A percentile compares a stretch with the other conserved stretches of the same genome.
Evolutionary conservation across 2,329 filamentous ascomycete genomes (phyloP).

Genomic region (Didymella arachidicola): DNA sequence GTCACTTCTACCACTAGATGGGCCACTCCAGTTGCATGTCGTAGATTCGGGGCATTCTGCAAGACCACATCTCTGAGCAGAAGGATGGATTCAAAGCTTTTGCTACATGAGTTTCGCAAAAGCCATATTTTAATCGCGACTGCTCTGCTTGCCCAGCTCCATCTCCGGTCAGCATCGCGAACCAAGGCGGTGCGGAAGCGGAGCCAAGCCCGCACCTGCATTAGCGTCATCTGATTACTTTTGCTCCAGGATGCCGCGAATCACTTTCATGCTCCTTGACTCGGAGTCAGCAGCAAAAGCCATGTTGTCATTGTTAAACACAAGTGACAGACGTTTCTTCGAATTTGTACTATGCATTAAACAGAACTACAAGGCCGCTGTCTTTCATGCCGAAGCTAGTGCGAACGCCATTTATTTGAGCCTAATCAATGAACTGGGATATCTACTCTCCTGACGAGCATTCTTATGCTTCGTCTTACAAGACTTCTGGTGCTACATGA

Average conservation of each 20-base stretch:
- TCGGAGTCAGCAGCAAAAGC: not conserved
- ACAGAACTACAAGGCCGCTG: slow-evolving; percentile 5
- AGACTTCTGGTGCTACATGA: slow-evolving; percentile 47
- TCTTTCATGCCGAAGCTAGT: slow-evolving; percentile 10
- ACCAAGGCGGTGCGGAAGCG: slow-evolving; percentile 7
- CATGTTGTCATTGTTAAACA: not conserved
- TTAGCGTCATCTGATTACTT: slow-evolving; percentile 17
- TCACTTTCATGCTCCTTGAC: not conserved
- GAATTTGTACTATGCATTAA: slow-evolving; percentile 10
- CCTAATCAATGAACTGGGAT: slow-evolving; percentile 28
- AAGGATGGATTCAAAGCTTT: not conserved
- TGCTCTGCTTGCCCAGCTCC: not conserved
- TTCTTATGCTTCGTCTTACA: slow-evolving; percentile 35
- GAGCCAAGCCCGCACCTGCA: slow-evolving; percentile 22
- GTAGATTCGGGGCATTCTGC: not conserved
- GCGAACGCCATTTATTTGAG: slow-evolving; percentile 22
- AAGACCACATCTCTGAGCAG: not conserved
- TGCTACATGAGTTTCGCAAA: too few relatives aligned
- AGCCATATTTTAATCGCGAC: not conserved
- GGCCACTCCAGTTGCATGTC: not conserved
- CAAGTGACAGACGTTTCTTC: not conserved
- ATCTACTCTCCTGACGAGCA: slow-evolving; percentile 40
- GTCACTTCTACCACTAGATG: slow-evolving; percentile 2
- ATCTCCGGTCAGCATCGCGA: slow-evolving; percentile 2
- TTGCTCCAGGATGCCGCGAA: not conserved